These are phyloP conservation scores for Agrocybe praecox DNA, from an alignment of 768 basidiomycete genomes.

Conservation along the genomic window DNA sequence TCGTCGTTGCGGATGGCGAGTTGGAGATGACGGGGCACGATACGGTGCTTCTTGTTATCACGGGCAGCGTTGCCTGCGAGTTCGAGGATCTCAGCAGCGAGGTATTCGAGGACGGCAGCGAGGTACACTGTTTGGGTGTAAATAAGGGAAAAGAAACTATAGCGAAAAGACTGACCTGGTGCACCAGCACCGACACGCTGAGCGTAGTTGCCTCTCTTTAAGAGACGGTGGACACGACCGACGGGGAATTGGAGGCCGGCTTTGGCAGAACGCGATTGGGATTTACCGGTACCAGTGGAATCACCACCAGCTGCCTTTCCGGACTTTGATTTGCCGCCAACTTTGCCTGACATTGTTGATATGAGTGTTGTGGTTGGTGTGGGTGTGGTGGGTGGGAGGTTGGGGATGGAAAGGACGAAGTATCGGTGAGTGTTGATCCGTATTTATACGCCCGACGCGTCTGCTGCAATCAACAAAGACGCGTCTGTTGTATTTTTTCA, in stretches of 20 bases:
- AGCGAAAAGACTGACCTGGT: slow-evolving; percentile 51
- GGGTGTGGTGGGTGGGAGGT: slow-evolving; percentile 12
- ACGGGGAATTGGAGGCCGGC: slow-evolving; percentile 86
- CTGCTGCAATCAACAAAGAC: slow-evolving; percentile 36
- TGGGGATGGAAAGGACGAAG: slow-evolving; percentile 11
- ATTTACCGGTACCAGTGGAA: slow-evolving; percentile 55
- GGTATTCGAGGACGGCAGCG: slow-evolving; percentile 89
- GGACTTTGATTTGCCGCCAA: slow-evolving; percentile 41
- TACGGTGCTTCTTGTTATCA: slow-evolving; percentile 91
- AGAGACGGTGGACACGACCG: slow-evolving; percentile 88
- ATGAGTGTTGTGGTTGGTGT: slow-evolving; percentile 8
- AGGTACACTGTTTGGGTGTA: slow-evolving; percentile 76
- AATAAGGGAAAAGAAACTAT: slow-evolving; percentile 34
- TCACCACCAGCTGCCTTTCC: slow-evolving; percentile 59
- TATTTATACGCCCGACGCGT: slow-evolving; percentile 35
- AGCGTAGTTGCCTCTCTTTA: slow-evolving; percentile 88
- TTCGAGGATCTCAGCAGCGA: slow-evolving; percentile 92
- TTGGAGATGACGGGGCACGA: slow-evolving; percentile 90
- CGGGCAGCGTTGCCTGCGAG: slow-evolving; percentile 86
- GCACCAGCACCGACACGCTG: slow-evolving; percentile 90
- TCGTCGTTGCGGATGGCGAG: slow-evolving; percentile 92
- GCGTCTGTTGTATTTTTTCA: no score
- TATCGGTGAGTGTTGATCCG: slow-evolving; percentile 18
- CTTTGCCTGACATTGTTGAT: slow-evolving; percentile 44
- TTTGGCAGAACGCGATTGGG: slow-evolving; percentile 72